Evolutionary conservation across 2,329 filamentous ascomycete species (phyloP), one percentile per base, ranked within the genome.

Genomic region (Hypoxylon sp.): DNA sequence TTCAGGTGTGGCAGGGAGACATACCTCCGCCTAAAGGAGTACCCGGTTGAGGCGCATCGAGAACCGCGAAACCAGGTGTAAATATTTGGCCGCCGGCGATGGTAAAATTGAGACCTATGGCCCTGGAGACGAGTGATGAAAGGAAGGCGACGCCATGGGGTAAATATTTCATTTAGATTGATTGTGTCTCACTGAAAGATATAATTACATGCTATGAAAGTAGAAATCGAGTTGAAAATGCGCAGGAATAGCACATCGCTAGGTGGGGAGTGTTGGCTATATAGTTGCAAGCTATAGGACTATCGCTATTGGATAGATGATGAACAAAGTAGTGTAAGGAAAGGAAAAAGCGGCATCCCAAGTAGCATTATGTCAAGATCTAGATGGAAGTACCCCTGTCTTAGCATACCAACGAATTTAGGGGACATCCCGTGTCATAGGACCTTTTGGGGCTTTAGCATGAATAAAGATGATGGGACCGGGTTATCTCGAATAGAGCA

Each of bases 61-160:
- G 80, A 61, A 92, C 86, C 23, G 85, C 89, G 60, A 92, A 84
- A 0, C 90, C 90, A 0, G 90, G 90, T 0, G 90, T 93, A 73
- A 86, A 91, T 59, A 93, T 86, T 72, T 92, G 89, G 14, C 90
- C 90, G 71, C 87, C 87, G 21, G 87, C 79, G 56, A 88, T 85
- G 19, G 85, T 87, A 72, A 91, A 90, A 66, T 83, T 81, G 45
- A 79, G 74, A 5, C 80, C 80, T 7, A 72, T 65, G 14, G 73
- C 65, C 14, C 65, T 71, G 41, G 72, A 68, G 23, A 77, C 62
- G 13, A 80, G 70, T n/a, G 79, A 57, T 43, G 73, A 68, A 57
- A 79, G 65, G 56, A 76, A 60, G 46, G 69, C 55, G 30, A 70
- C 60, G 34, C 56, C 57, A 52, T 68, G 57, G 21, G 48, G 48